Percentiles rank a stretch among this genome's conserved stretches.
These are phyloP conservation scores for Mycena amicta DNA, from an alignment of 768 basidiomycete species.

Conservation along the genomic window DNA sequence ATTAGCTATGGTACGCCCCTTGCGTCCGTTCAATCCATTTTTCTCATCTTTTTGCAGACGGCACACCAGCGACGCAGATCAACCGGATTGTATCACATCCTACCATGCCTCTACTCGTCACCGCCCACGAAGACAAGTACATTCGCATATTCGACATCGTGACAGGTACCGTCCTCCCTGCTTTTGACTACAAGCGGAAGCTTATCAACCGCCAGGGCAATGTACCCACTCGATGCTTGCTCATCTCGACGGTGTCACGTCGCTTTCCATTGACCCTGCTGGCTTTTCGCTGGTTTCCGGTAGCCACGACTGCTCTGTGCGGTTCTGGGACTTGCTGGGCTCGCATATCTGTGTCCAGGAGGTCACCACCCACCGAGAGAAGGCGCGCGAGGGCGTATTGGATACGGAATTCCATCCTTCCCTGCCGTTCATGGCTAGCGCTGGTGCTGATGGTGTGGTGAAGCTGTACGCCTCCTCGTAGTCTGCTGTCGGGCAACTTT, in stretches of 20 bases:
- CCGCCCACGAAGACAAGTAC: slow-evolving; percentile 92
- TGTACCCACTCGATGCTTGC: slow-evolving; percentile 90
- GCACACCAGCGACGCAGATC: slow-evolving; percentile 74
- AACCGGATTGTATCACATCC: slow-evolving; percentile 90
- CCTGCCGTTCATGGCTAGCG: slow-evolving; percentile 86
- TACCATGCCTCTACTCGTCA: slow-evolving; percentile 83
- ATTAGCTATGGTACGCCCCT: slow-evolving; percentile 53
- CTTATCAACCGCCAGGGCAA: slow-evolving; percentile 52
- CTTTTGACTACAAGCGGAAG: not conserved
- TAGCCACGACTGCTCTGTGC: slow-evolving; percentile 90
- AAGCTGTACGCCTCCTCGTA: slow-evolving; percentile 88
- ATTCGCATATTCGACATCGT: slow-evolving; percentile 87
- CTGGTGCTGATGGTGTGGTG: slow-evolving; percentile 94
- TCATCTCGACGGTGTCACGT: slow-evolving; percentile 91
- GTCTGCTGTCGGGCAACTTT: too few relatives aligned
- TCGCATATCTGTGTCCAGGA: slow-evolving; percentile 86
- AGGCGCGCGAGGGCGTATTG: slow-evolving; percentile 88
- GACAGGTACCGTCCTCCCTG: slow-evolving; percentile 59
- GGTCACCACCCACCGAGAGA: slow-evolving; percentile 84
- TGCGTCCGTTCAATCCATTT: slow-evolving; percentile 8
- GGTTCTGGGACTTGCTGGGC: slow-evolving; percentile 92
- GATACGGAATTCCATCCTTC: slow-evolving; percentile 85
- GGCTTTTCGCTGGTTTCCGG: slow-evolving; percentile 88
- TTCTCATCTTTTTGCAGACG: slow-evolving; percentile 49
- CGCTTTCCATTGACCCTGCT: slow-evolving; percentile 83